Base-by-base conservation (phyloP, 2,329 filamentous ascomycete genomes). In the Curvularia verruculosa region DNA sequence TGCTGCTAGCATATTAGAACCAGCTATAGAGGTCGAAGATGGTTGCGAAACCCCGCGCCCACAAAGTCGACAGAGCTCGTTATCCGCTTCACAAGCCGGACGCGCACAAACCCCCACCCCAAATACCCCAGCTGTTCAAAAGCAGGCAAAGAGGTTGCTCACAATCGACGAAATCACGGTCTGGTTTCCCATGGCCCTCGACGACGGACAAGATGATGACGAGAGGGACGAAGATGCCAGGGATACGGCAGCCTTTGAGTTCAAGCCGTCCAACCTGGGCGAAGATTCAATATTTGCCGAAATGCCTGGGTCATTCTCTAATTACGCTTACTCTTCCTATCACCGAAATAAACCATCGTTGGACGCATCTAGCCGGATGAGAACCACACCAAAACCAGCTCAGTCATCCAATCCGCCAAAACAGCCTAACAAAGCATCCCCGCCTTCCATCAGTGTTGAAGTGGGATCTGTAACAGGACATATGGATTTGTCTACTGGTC, bases 281-380 rank as follows among this genome's bases (percentile, higher is more conserved):
- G 69, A 74, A 51, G 72, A 75, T 49, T 77, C 75, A 0, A 73
- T 75, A 23, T 75, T 75, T 53, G 74, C 74, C 48, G 71, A 76
- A 21, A 77, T 81, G 68, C 80, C 80, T 18, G 80, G 80, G 0
- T 76, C 79, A 0, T 82, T 82, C 61, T 82, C 80, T 0, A 73
- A 76, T 23, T 81, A 82, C 61, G 79, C 79, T 2, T 76, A 81
- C 40, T 71, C 76, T 26, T 76, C 75, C 6, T 71, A 74, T 9
- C 63, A 72, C 10, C 68, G 71, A 45, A 67, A 64, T 13, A 69
- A 66, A 50, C 52, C 53, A 43, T 67, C 69, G 1, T 39, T 65
- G 48, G 68, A 69, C 26, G 67, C 66, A 26, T 65, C 65, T 8
- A 47, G 61, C 23, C 66, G 66, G 31, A 64, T 44, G 34, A 67